Evolutionary conservation across 73 alveolate genomes (phyloP).

Genomic region (Symbiodinium pilosum): DNA sequence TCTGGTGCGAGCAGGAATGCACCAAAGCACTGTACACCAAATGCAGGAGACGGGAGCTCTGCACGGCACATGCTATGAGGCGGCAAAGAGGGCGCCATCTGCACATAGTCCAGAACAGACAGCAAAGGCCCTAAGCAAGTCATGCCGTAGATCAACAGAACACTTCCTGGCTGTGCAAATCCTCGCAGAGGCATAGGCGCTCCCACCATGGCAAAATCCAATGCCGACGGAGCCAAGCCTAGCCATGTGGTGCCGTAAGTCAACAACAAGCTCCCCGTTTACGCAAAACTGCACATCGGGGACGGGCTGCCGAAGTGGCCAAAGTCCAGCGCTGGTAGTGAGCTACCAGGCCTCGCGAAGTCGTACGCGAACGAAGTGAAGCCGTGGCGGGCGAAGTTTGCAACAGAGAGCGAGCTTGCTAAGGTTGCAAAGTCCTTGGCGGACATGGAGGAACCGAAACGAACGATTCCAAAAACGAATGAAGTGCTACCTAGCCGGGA

Average conservation of each 20-base stretch:
- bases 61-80: slow-evolving; percentile 47
- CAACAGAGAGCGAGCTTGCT: slow-evolving; percentile 95
- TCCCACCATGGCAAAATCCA: slow-evolving; percentile 68
- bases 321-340: slow-evolving; percentile 53
- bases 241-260: slow-evolving; percentile 57
- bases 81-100: slow-evolving; percentile 22
- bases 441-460: slow-evolving; percentile 62
- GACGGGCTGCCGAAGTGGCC: slow-evolving; percentile 55
- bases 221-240: neutral
- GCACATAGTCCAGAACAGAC: slow-evolving; percentile 51
- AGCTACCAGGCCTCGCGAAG: slow-evolving; percentile 70
- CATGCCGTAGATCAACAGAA: slow-evolving; percentile 44
- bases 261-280: slow-evolving; percentile 31
- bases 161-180: slow-evolving; percentile 49
- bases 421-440: slow-evolving; percentile 86
- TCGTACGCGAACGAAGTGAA: slow-evolving; percentile 50
- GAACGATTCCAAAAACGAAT: slow-evolving; percentile 60
- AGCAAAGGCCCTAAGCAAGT: slow-evolving; percentile 5
- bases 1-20: slow-evolving; percentile 34
- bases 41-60: slow-evolving; percentile 12
- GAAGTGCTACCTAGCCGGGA: slow-evolving; percentile 83
- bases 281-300: slow-evolving; percentile 41
- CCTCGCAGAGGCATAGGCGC: neutral
- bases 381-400: slow-evolving; percentile 79
- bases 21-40: slow-evolving; percentile 50